A percentile compares a stretch with the other conserved stretches of the same genome.
These are phyloP conservation scores for Urostyla sp. DNA, from an alignment of 73 alveolate species.

Conservation along the genomic window DNA sequence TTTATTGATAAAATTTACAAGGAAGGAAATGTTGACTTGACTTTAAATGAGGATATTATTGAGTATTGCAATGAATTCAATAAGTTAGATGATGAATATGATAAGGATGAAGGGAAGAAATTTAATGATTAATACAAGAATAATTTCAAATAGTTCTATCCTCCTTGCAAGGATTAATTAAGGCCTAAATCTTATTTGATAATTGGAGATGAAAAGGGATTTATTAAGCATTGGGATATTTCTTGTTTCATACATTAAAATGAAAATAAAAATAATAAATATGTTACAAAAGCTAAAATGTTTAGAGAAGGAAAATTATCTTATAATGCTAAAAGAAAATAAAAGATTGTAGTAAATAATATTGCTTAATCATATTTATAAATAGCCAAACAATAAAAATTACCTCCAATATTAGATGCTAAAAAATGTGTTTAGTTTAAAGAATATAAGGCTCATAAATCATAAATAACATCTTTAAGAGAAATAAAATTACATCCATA, in stretches of 20 bases:
- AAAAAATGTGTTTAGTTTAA: slow-evolving; percentile 9
- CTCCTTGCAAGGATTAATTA: background rate
- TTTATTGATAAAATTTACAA: background rate
- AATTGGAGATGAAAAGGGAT: slow-evolving; percentile 62
- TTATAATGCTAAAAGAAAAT: slow-evolving; percentile 56
- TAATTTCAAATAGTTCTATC: background rate
- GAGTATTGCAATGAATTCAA: slow-evolving; percentile 25
- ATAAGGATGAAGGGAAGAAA: slow-evolving; percentile 18
- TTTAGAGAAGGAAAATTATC: slow-evolving; percentile 25
- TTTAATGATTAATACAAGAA: background rate
- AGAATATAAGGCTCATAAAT: slow-evolving; percentile 56
- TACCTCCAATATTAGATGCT: slow-evolving; percentile 37
- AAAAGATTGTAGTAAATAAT: slow-evolving; percentile 54
- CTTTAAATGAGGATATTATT: background rate
- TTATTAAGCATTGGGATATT: slow-evolving; percentile 51
- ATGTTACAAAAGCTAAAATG: background rate
- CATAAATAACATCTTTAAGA: slow-evolving; percentile 24
- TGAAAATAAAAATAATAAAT: background rate
- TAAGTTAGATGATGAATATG: slow-evolving; percentile 40
- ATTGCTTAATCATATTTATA: slow-evolving; percentile 16
- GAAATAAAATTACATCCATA: slow-evolving; percentile 46
- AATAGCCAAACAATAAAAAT: slow-evolving; percentile 42
- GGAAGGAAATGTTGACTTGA: background rate
- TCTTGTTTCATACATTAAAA: slow-evolving; percentile 24
- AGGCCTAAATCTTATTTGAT: slow-evolving; percentile 38